Conservation (phyloP, 345 rosid genomes). For the Rhodamnia argentea region DNA sequence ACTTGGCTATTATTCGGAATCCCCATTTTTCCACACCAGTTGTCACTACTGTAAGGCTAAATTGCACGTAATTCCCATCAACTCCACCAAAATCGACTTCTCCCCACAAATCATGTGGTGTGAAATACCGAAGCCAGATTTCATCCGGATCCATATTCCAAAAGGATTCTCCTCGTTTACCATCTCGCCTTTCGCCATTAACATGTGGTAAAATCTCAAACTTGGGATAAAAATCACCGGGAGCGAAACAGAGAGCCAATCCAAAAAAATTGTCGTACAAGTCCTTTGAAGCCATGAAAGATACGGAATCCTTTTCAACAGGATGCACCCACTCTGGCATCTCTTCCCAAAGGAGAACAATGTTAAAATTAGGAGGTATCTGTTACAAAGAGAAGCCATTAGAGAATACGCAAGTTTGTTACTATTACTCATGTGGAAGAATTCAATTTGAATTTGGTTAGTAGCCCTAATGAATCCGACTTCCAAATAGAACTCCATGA, state of each 20-base stretch:
- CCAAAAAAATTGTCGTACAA: neutral
- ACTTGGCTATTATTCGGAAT: neutral
- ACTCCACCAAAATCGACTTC: neutral
- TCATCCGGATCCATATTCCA: neutral
- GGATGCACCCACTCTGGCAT: neutral
- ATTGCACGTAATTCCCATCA: neutral
- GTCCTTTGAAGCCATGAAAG: neutral
- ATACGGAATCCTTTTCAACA: accelerated
- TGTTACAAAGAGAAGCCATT: neutral
- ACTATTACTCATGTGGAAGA: no score
- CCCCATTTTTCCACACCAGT: neutral
- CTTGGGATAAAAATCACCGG: no score
- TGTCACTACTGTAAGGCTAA: neutral
- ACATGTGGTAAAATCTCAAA: no score
- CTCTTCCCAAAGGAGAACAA: neutral
- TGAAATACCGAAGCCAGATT: accelerated
- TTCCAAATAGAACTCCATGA: neutral
- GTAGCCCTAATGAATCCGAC: neutral
- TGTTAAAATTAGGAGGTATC: neutral
- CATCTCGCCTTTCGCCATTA: no score
- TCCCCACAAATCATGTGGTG: neutral
- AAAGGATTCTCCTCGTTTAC: no score
- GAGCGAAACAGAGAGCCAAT: no score
- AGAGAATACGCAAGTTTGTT: neutral
- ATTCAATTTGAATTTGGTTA: neutral